phyloP scores from a whole-genome alignment of 805 yeast genomes.

The Nakazawaea peltata region DNA sequence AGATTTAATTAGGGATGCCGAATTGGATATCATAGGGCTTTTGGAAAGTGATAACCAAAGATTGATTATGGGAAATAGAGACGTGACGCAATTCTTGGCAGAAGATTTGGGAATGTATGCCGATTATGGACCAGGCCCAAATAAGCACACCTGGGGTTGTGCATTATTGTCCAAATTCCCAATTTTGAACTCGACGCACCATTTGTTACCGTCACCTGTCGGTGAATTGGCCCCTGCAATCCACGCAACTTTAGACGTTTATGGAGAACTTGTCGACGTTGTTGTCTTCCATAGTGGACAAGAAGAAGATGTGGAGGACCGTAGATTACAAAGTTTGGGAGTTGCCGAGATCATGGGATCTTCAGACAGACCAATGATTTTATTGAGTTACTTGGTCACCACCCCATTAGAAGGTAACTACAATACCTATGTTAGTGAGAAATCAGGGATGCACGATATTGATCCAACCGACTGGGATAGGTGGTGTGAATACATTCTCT shows the following conservation, averaged over 20 bases:
- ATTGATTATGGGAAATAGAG: conserved; percentile 91
- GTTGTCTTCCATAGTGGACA: conserved; percentile 98
- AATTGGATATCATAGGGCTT: conserved; percentile 84
- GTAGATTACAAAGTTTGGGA: conserved; percentile 75
- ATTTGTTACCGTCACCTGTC: conserved; percentile 89
- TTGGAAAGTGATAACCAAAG: conserved; percentile 92
- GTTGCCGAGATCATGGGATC: conserved; percentile 76
- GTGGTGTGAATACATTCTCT: conserved; percentile 96
- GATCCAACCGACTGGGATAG: conserved; percentile 93
- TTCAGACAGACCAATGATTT: conserved; percentile 73
- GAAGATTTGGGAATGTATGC: conserved; percentile 92
- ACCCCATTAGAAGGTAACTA: conserved; percentile 85
- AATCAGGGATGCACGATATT: conserved; percentile 85
- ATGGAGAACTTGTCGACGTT: conserved; percentile 81
- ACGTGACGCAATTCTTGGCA: conserved; percentile 82
- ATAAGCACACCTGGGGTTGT: conserved; percentile 97
- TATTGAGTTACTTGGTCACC: conserved; percentile 87
- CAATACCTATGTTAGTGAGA: conserved; percentile 79
- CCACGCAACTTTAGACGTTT: conserved; percentile 88
- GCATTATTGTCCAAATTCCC: conserved; percentile 92
- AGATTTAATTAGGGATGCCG: conserved; percentile 73
- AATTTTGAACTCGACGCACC: conserved; percentile 82
- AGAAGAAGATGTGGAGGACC: conserved; percentile 93
- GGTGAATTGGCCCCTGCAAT: conserved; percentile 99
- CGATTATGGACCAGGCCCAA: conserved; percentile 97